Conservation (phyloP, 2,329 filamentous ascomycete genomes). For the Tolypocladium album region DNA sequence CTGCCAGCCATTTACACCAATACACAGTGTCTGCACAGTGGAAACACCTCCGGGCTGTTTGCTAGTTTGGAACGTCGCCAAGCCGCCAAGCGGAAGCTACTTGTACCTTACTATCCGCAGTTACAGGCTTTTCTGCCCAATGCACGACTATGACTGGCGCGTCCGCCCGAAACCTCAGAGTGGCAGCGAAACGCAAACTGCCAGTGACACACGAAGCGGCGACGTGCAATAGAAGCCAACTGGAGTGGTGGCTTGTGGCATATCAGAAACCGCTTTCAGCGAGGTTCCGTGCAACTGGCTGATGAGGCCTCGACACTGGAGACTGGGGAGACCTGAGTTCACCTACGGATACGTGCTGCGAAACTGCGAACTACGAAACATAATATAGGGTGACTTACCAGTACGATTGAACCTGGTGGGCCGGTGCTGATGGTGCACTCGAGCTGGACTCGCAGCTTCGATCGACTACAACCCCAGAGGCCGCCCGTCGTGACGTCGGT, state of each 20-base stretch:
- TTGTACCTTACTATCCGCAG: no score
- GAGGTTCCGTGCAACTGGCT: neutral
- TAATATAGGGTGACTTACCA: no score
- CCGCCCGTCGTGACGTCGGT: neutral
- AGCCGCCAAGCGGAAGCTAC: neutral
- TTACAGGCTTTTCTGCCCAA: neutral
- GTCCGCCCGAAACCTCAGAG: neutral
- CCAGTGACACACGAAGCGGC: neutral
- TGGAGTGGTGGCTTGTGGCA: neutral
- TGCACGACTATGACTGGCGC: neutral
- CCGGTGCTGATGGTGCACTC: neutral
- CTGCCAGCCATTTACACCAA: neutral
- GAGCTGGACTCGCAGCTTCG: neutral
- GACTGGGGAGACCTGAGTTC: neutral
- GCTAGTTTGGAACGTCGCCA: neutral
- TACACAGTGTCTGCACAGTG: neutral
- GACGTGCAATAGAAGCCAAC: neutral
- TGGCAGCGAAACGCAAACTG: neutral
- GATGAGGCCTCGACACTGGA: neutral
- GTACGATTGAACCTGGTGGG: neutral
- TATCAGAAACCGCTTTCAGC: neutral
- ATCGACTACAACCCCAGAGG: neutral
- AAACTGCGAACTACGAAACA: neutral
- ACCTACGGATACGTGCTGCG: no score
- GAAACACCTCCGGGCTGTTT: no score